Evolutionary conservation across 116 monocot genomes (phyloP).

Genomic region (Thalassia testudinum): DNA sequence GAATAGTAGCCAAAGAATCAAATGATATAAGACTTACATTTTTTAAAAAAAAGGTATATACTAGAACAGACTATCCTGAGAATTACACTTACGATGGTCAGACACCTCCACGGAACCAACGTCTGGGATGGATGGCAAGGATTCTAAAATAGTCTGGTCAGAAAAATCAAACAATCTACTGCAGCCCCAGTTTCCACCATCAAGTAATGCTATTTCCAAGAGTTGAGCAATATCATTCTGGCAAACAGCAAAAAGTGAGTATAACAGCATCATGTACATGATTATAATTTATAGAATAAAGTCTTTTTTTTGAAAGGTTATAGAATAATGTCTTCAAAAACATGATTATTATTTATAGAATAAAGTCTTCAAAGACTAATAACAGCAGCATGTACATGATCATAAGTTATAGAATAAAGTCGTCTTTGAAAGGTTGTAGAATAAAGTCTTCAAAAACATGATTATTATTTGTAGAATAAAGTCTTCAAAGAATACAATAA

Average conservation of each 20-base stretch:
- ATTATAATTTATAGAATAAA: too few relatives aligned
- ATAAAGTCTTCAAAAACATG: too few relatives aligned
- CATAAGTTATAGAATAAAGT: too few relatives aligned
- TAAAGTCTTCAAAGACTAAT: too few relatives aligned
- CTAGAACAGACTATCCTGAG: slow-evolving; percentile 66
- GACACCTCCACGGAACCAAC: slow-evolving; percentile 10
- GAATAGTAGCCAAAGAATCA: background rate
- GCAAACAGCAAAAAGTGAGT: background rate
- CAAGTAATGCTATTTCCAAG: slow-evolving; percentile 34
- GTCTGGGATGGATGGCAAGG: slow-evolving; percentile 20
- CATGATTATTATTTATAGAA: too few relatives aligned
- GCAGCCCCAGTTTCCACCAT: slow-evolving; percentile 16
- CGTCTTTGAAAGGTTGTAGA: too few relatives aligned
- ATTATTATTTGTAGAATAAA: too few relatives aligned
- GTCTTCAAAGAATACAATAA: too few relatives aligned
- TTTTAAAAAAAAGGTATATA: background rate
- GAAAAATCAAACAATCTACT: slow-evolving; percentile 7
- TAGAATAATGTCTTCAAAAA: too few relatives aligned
- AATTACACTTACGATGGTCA: slow-evolving; percentile 12
- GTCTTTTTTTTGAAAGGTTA: too few relatives aligned
- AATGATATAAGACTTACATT: background rate
- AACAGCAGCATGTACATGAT: too few relatives aligned
- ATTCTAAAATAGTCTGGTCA: slow-evolving; percentile 10
- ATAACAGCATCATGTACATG: too few relatives aligned
- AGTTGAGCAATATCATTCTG: slow-evolving; percentile 43